Conservation (phyloP, 495 filamentous ascomycete genomes). For the Penicillium riverlandense region DNA sequence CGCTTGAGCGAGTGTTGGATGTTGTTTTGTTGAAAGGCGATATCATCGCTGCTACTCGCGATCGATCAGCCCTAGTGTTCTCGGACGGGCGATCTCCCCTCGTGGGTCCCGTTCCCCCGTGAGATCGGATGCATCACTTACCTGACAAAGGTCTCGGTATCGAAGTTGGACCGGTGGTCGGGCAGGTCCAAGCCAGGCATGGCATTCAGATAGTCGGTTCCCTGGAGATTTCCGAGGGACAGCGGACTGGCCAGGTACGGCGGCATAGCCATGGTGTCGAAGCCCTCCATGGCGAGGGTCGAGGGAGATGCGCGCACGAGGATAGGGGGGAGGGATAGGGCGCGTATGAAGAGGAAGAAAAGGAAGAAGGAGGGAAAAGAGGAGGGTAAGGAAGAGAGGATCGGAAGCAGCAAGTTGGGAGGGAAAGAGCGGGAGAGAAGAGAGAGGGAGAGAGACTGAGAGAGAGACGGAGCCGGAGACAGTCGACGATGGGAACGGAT, state of each 20-base stretch:
- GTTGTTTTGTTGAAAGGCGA: slow-evolving; percentile 30
- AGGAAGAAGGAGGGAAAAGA: slow-evolving; percentile 11
- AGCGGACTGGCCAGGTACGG: slow-evolving; percentile 51
- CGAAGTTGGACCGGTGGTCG: slow-evolving; percentile 51
- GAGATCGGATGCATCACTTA: slow-evolving; percentile 18
- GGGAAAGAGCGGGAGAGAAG: slow-evolving; percentile 6
- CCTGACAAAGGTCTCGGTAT: slow-evolving; percentile 54
- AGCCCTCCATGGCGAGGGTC: slow-evolving; percentile 52
- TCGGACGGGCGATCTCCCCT: neutral
- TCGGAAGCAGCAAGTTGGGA: slow-evolving; percentile 7
- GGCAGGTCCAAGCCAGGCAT: slow-evolving; percentile 48
- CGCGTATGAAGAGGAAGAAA: neutral
- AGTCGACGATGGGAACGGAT: slow-evolving; percentile 14
- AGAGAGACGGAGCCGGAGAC: neutral
- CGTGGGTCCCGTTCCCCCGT: neutral
- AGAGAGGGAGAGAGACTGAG: slow-evolving; percentile 5
- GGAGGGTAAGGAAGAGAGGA: slow-evolving; percentile 7
- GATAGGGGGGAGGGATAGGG: neutral
- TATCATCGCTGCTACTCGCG: slow-evolving; percentile 27
- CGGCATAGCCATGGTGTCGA: slow-evolving; percentile 56
- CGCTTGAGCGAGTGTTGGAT: slow-evolving; percentile 30
- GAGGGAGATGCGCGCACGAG: slow-evolving; percentile 2
- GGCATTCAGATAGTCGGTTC: slow-evolving; percentile 44
- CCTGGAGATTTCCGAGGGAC: slow-evolving; percentile 44
- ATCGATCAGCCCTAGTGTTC: neutral